These are phyloP conservation scores for Trametes pubescens DNA, from an alignment of 1,284 basidiomycete species.

Conservation along the genomic window DNA sequence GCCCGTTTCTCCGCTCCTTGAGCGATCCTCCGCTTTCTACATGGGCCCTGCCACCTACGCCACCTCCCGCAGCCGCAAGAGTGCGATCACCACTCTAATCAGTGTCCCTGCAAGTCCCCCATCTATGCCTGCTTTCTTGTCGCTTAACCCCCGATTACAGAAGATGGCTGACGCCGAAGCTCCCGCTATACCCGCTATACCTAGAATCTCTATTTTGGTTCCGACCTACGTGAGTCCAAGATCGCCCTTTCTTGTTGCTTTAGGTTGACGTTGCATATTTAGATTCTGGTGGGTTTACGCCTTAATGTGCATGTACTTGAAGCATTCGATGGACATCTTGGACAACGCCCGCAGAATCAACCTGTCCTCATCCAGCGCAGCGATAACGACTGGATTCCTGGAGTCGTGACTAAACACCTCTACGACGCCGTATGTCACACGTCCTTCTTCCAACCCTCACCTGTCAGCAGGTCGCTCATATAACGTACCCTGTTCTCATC, in stretches of 20 bases:
- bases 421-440: constrained; percentile 35
- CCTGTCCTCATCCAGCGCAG: constrained; percentile 49
- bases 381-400: constrained; percentile 46
- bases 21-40: not conserved
- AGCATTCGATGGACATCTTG: not conserved
- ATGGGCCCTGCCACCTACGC: not conserved
- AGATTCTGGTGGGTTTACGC: not conserved
- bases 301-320: not conserved
- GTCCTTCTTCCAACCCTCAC: not conserved
- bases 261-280: not conserved
- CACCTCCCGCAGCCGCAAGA: not conserved
- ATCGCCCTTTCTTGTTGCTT: not conserved
- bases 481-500: not conserved
- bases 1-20: not conserved
- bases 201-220: not conserved
- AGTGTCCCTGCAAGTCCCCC: not conserved
- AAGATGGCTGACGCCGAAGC: no score
- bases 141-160: no score
- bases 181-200: not conserved
- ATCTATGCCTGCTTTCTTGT: no score
- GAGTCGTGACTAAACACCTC: constrained; percentile 37
- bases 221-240: not conserved
- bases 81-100: not conserved
- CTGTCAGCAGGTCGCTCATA: not conserved
- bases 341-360: constrained; percentile 44